Base-by-base conservation (phyloP, 2,329 filamentous ascomycete genomes). In the Nannizziopsis arthrosporioides region DNA sequence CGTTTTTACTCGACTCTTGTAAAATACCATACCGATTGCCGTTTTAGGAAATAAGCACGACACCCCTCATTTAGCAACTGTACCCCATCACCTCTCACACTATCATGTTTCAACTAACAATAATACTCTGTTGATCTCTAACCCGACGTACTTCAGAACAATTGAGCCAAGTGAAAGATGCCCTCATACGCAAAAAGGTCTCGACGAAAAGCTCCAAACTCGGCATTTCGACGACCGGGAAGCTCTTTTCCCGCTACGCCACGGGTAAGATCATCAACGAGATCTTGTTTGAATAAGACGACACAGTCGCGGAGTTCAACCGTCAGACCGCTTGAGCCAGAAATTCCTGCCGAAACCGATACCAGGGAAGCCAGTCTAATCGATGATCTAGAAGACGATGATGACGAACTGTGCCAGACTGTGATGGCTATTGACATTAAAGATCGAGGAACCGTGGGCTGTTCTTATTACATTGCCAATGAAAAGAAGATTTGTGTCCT, bases 381-480 rank as follows among this genome's bases (percentile, higher is more conserved):
- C 7, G 40, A 41, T 15, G 19, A 12, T 15, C 9, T 34, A 27
- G 18, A 34, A 27, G 58, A 59, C 5, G 64, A 67, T 43, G 64
- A 71, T 32, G 68, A 72, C 32, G 77, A 81, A 0, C 60, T 80
- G 34, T 75, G 77, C 48, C 85, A 92, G 59, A 67, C 87, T 19
- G 75, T 94, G 50, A 85, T 94, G 79, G 85, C 86, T 0, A 70
- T 94, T 18, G 81, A 93, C 50, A 73, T 90, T 61, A 79, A 75
- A 53, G 75, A 81, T n/a, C 75, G 77, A 27, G 80, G 77, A 0
- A 80, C 75, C 0, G 73, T 94, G 14, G 90, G 90, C 0, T 95
- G 88, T 62, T 82, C 85, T 40, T 94, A 90, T 60, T 94, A 90
- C 60, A 71, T 82, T 41, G 80, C 81, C 5, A 68, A 74, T 19